Evolutionary conservation across 345 rosid genomes (phyloP), one percentile per base, ranked within the genome.

Genomic region (Rubroshorea leprosula): DNA sequence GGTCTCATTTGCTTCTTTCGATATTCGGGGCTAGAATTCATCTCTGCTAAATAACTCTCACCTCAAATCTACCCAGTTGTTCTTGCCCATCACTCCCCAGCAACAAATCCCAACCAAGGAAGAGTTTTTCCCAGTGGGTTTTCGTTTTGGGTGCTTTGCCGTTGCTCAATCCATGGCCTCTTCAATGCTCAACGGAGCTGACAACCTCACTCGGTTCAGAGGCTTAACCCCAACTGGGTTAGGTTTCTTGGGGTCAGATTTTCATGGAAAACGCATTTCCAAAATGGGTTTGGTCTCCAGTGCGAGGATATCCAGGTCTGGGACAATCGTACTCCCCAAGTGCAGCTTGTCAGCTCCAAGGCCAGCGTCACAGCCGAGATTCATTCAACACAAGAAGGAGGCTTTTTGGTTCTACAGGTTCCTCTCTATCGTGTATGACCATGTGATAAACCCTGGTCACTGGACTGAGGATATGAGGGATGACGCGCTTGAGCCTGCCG

Each of bases 391-490:
- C 87, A 93, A 93, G 69, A 87, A 82, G 57, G 99, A 93, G 74
- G 99, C 99, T 15, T 87, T 87, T 79, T 87, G 92, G 99, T 93
- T 93, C 78, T 93, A 93, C 72, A 81, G 99, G 66, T 93, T 89
- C 74, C 73, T 93, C 14, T 93, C 97, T 25, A 93, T 93, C 49
- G 90, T 83, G 19, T 93, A 93, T 72, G 99, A 93, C 84, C 92
- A 89, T 57, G 72, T 87, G 49, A 78, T 89, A 57, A 89, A 89
- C 76, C 97, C 97, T 0, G 87, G 87, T 6, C 99, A 93, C 60
- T 93, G 95, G 95, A 89, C 95, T 19, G 97, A 93, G 79, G 97
- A 87, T 67, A 93, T 93, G 99, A 75, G 99, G 61, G 97, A 89
- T 55, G 96, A 83, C 12, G 99, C 99, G 1, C 92, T 89, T 4